Conservation (phyloP, 495 filamentous ascomycete genomes). For the Aspergillus bridgeri region DNA sequence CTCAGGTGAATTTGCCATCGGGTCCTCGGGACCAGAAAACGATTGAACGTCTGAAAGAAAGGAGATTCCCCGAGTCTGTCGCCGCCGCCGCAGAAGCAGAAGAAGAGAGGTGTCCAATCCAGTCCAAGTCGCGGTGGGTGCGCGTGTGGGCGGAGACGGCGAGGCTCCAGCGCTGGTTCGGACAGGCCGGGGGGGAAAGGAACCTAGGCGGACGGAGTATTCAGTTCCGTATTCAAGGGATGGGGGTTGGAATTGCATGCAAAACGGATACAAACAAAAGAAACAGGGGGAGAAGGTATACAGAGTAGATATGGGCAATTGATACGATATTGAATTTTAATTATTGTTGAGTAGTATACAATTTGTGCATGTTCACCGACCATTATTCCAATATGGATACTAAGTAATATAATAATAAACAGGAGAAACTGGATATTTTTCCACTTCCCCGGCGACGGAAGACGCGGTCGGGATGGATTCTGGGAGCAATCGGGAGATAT, state of each 20-base stretch:
- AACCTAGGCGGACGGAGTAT: not conserved
- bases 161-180: conserved; percentile 19
- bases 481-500: conserved; percentile 44
- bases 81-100: not conserved
- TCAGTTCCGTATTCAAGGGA: conserved; percentile 2
- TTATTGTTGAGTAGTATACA: too few species aligned
- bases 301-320: too few species aligned
- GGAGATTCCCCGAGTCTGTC: conserved; percentile 14
- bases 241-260: conserved; percentile 1
- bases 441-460: conserved; percentile 1
- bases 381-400: too few species aligned
- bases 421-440: conserved; percentile 1
- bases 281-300: too few species aligned
- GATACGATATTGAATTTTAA: not conserved
- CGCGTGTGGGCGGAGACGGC: conserved; percentile 1
- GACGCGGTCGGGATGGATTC: conserved; percentile 17
- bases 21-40: conserved; percentile 18
- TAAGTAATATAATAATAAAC: too few species aligned
- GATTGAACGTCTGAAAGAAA: conserved; percentile 1
- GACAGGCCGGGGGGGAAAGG: conserved; percentile 6
- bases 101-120: not conserved
- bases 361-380: too few species aligned
- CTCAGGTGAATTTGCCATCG: conserved; percentile 17
- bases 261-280: too few species aligned
- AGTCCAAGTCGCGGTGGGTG: not conserved